phyloP scores from a whole-genome alignment of 2,329 filamentous ascomycete species.

The Pseudopyricularia javanii region DNA sequence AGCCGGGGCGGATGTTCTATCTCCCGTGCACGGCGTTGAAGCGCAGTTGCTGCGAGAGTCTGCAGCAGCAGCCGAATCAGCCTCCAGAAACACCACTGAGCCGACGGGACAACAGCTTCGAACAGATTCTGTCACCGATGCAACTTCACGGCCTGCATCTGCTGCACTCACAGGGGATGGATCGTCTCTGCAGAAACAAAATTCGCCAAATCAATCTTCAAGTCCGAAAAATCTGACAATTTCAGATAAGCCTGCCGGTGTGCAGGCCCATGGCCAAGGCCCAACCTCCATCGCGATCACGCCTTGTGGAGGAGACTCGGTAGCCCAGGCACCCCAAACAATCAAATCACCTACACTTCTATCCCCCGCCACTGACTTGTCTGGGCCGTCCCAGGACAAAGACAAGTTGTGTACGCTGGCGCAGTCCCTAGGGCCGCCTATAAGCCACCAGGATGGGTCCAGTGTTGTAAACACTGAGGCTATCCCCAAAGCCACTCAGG shows the following conservation, averaged over 20 bases:
- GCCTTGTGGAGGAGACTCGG: neutral
- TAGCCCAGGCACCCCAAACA: neutral
- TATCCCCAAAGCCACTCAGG: too few relatives aligned
- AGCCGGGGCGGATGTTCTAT: neutral
- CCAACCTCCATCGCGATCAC: neutral
- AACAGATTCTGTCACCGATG: neutral
- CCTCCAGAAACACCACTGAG: neutral
- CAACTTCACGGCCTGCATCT: neutral
- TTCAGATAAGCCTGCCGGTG: neutral
- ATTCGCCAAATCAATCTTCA: neutral
- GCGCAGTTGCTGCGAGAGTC: conserved; percentile 32
- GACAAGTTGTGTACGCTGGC: neutral
- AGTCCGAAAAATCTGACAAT: neutral
- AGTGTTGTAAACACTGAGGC: neutral
- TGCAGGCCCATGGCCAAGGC: neutral
- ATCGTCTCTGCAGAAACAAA: neutral
- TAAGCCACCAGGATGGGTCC: neutral
- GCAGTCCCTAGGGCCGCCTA: neutral
- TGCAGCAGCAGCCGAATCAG: conserved; percentile 10
- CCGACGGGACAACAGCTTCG: neutral
- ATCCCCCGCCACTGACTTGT: neutral
- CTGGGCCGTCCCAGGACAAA: neutral
- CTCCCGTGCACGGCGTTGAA: conserved; percentile 23
- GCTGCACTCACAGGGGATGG: neutral
- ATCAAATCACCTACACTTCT: neutral